These are phyloP conservation scores for Saitozyma sp. DNA, from an alignment of 768 basidiomycete species.

Conservation along the genomic window DNA sequence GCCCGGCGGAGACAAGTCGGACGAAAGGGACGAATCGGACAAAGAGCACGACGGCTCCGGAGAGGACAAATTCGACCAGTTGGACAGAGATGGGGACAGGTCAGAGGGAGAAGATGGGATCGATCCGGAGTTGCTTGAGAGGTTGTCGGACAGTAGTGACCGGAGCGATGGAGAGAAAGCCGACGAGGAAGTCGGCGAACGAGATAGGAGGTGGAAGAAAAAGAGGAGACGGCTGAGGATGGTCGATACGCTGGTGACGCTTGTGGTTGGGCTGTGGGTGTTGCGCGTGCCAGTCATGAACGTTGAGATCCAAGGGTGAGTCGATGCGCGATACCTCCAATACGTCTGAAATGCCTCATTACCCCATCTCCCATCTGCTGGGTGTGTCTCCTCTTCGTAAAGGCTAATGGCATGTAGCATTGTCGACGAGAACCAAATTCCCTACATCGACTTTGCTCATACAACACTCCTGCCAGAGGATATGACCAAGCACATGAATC, in stretches of 20 bases:
- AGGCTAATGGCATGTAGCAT: slow-evolving; percentile 56
- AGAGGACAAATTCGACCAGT: slow-evolving; percentile 2
- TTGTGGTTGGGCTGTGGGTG: slow-evolving; percentile 76
- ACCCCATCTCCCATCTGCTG: neutral
- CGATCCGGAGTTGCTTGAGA: slow-evolving; percentile 27
- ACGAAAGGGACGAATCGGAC: slow-evolving; percentile 21
- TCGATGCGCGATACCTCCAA: neutral
- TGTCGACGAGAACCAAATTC: slow-evolving; percentile 73
- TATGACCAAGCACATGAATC: slow-evolving; percentile 71
- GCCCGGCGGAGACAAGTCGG: slow-evolving; percentile 3
- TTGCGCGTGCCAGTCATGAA: slow-evolving; percentile 74
- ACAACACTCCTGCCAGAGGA: slow-evolving; percentile 59
- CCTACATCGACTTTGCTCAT: slow-evolving; percentile 73
- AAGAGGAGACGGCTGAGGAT: slow-evolving; percentile 48
- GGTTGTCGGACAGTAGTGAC: slow-evolving; percentile 8
- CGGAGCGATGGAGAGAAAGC: slow-evolving; percentile 6
- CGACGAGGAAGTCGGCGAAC: slow-evolving; percentile 3
- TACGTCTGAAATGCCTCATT: too few species aligned
- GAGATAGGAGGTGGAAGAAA: slow-evolving; percentile 6
- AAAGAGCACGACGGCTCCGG: slow-evolving; percentile 16
- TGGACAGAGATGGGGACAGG: slow-evolving; percentile 14
- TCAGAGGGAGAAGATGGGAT: neutral
- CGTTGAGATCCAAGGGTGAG: slow-evolving; percentile 72
- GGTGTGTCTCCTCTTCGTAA: neutral
- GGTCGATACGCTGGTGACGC: slow-evolving; percentile 64